Evolutionary conservation across 306 rosid species (phyloP), one percentile per base, ranked within the genome.

Genomic region (Morella rubra): DNA sequence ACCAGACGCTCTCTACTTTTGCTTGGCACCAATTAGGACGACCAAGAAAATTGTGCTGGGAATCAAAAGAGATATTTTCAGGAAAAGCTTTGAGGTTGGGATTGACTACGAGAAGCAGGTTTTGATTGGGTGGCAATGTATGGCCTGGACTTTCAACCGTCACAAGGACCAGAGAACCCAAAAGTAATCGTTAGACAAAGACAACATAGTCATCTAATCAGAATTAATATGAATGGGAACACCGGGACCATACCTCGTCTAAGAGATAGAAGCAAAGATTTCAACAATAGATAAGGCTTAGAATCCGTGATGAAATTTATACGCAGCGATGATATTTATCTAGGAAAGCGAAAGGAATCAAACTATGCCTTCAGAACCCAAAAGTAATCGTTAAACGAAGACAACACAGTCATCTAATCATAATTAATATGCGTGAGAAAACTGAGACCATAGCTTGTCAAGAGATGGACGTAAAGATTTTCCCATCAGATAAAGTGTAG

Each of bases 141-240:
- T 83, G 84, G 83, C 74, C 81, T 81, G 71, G 87, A 88, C 87
- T 76, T 73, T 74, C 44, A 67, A 37, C 69, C 62, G 47, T 83
- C 82, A 41, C 16, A 15, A 45, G 72, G 77, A 76, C 37, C 47
- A 61, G n/a, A 67, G 20, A 37, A 24, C 65, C 56, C 50, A 47
- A 14, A 81, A 72, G n/a, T 40, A 58, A 56, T 81, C 79, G 73
- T 54, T 58, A 15, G 44, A 13, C n/a, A 11, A 78, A 16, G 80
- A 70, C 73, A 82, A 37, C 50, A 56, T 44, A 61, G 6, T 37
- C 80, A 15, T 18, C 37, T 74, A 11, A 50, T 42, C 71, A 20
- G 49, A 2, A 40, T 44, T 44, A 44, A 49, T 69, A 18, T 52
- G 53, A 58, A 7, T 15, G 71, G 15, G 44, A 66, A 41, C 15